Conservation (phyloP, 2,329 filamentous ascomycete genomes). For the Arachnomyces sp. region DNA sequence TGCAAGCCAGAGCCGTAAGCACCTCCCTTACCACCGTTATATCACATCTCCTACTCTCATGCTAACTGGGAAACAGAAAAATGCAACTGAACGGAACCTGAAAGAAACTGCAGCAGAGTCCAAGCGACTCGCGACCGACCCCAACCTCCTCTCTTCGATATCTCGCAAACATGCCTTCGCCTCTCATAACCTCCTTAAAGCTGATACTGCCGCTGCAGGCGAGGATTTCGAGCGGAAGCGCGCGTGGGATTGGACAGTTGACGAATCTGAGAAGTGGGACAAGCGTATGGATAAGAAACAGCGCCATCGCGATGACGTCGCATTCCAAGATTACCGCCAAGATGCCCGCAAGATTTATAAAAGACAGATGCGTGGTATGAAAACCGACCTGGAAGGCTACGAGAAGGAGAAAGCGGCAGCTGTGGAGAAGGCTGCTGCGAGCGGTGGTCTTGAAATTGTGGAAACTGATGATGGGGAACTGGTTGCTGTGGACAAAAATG, state of each 20-base stretch:
- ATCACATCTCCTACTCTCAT: slow-evolving; percentile 6
- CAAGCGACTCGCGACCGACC: slow-evolving; percentile 68
- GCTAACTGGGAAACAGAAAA: slow-evolving; percentile 31
- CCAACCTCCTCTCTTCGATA: slow-evolving; percentile 66
- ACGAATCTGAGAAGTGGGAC: slow-evolving; percentile 93
- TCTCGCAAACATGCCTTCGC: slow-evolving; percentile 80
- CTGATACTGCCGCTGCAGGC: slow-evolving; percentile 73
- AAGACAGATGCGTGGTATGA: slow-evolving; percentile 70
- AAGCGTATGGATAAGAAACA: slow-evolving; percentile 79
- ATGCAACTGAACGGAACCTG: slow-evolving; percentile 51
- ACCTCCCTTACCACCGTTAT: background rate
- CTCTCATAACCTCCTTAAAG: slow-evolving; percentile 85
- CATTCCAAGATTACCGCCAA: slow-evolving; percentile 80
- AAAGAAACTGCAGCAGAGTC: slow-evolving; percentile 78
- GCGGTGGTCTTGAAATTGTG: slow-evolving; percentile 81
- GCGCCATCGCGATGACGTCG: slow-evolving; percentile 70
- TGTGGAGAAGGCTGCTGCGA: slow-evolving; percentile 74
- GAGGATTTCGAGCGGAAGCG: slow-evolving; percentile 96
- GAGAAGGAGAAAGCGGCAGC: slow-evolving; percentile 76
- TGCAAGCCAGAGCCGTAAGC: slow-evolving; percentile 64
- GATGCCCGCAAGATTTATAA: slow-evolving; percentile 93
- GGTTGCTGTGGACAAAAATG: slow-evolving; percentile 85
- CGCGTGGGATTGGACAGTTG: slow-evolving; percentile 96
- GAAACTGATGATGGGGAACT: slow-evolving; percentile 94
- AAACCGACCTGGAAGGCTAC: slow-evolving; percentile 73